phyloP scores from a whole-genome alignment of 2,329 filamentous ascomycete genomes.

The Metarhizium rileyi region DNA sequence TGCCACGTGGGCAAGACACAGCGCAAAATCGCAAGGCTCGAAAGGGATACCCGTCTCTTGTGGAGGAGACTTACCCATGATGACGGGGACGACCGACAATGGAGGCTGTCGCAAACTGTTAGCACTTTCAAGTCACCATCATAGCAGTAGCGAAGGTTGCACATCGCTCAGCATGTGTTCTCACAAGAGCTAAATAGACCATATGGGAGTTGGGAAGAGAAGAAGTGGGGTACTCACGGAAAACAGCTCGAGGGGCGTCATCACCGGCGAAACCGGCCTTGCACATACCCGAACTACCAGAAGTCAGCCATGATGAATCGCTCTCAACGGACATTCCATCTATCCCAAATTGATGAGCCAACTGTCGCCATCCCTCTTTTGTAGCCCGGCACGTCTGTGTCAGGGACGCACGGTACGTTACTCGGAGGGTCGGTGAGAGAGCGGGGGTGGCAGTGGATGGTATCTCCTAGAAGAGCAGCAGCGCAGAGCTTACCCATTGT shows the following conservation, averaged over 20 bases:
- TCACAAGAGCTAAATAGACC: slow-evolving; percentile 9
- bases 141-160: slow-evolving; percentile 1
- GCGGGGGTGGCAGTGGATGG: slow-evolving; percentile 11
- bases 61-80: slow-evolving; percentile 72
- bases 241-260: slow-evolving; percentile 98
- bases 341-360: not conserved
- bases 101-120: slow-evolving; percentile 57
- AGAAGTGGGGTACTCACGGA: slow-evolving; percentile 67
- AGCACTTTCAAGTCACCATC: slow-evolving; percentile 19
- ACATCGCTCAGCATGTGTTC: slow-evolving; percentile 5
- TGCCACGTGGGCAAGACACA: not conserved
- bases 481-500: slow-evolving; percentile 91
- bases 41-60: slow-evolving; percentile 18
- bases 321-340: not conserved
- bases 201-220: slow-evolving; percentile 6
- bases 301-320: slow-evolving; percentile 27
- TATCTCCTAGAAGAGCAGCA: not conserved
- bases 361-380: not conserved
- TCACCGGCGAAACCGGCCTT: slow-evolving; percentile 99
- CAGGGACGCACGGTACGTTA: slow-evolving; percentile 4
- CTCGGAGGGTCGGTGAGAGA: slow-evolving; percentile 26
- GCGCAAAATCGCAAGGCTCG: slow-evolving; percentile 1
- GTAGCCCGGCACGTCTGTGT: slow-evolving; percentile 1
- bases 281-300: slow-evolving; percentile 95
- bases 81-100: slow-evolving; percentile 99